Base-by-base conservation (phyloP, 2,329 filamentous ascomycete species). In the Zymoseptoria crescenta region DNA sequence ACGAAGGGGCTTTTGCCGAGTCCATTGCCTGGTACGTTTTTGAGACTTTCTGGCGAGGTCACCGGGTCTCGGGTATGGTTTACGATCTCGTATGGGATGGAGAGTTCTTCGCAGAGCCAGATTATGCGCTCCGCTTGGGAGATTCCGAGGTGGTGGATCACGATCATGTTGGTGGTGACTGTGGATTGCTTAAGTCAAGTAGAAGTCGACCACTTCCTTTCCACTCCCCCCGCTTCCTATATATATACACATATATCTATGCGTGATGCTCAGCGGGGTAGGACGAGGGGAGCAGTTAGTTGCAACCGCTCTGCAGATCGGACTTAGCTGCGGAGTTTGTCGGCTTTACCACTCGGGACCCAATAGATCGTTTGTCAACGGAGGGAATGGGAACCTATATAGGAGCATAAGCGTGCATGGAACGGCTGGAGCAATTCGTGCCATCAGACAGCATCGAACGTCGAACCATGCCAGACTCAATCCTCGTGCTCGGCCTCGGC, bases 401-500 rank as follows among this genome's bases (percentile, higher is more conserved):
- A n/a, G n/a, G n/a, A n/a, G n/a, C n/a, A n/a, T n/a, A n/a, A n/a
- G n/a, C n/a, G n/a, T n/a, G n/a, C n/a, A n/a, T n/a, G n/a, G n/a
- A n/a, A n/a, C n/a, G n/a, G n/a, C n/a, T n/a, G n/a, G n/a, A n/a
- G n/a, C n/a, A n/a, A n/a, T n/a, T 41, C 16, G 35, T 16, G 10
- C 16, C 35, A 41, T 13, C 10, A 41, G 10, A 41, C 35, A 41
- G 10, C 35, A 41, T 3, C 35, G 16, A 16, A 41, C 10, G 13
- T 5, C 4, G 3, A 9, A 16, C 35, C 10, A 41, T 41, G 35
- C 35, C 35, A 41, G 35, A 41, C 35, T 61, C 61, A 9, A 74
- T 87, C 58, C 82, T 88, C 54, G 76, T 88, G 55, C 74, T 89
- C 59, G 85, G 86, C 56, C 82, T 83, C n/a, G 86, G 85, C 59